phyloP scores from a whole-genome alignment of 2,329 filamentous ascomycete genomes.

The Gremmenia infestans region DNA sequence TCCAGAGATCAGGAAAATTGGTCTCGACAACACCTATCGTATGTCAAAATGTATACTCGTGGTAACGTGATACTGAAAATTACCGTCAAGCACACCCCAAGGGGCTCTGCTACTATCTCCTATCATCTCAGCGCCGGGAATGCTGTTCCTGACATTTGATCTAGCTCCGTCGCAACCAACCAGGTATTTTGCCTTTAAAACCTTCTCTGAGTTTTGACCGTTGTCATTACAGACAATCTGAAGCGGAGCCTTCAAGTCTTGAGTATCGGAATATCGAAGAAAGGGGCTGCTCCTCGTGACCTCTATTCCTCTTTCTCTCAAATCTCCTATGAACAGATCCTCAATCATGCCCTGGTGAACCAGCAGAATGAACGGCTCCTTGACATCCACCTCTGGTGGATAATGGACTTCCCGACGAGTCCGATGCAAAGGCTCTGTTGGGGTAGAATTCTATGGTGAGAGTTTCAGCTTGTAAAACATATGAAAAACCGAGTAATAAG shows the following conservation, averaged over 20 bases:
- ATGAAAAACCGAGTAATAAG: slow-evolving; percentile 26
- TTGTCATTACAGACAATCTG: slow-evolving; percentile 50
- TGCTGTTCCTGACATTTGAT: slow-evolving; percentile 44
- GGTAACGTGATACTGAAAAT: slow-evolving; percentile 21
- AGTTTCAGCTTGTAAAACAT: slow-evolving; percentile 22
- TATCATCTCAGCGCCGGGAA: slow-evolving; percentile 52
- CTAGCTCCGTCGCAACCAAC: slow-evolving; percentile 57
- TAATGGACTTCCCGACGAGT: slow-evolving; percentile 35
- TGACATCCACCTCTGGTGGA: slow-evolving; percentile 24
- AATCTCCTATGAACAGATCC: slow-evolving; percentile 50
- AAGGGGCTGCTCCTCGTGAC: slow-evolving; percentile 41
- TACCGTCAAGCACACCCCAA: slow-evolving; percentile 54
- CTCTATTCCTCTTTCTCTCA: slow-evolving; percentile 41
- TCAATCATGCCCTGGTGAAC: slow-evolving; percentile 46
- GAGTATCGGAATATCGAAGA: slow-evolving; percentile 37
- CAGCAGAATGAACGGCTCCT: slow-evolving; percentile 39
- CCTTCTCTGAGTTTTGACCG: slow-evolving; percentile 34
- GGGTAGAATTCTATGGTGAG: slow-evolving; percentile 32
- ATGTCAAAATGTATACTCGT: slow-evolving; percentile 39
- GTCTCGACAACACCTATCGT: slow-evolving; percentile 35
- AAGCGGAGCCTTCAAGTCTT: slow-evolving; percentile 17
- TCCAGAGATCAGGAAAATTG: slow-evolving; percentile 57
- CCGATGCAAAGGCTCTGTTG: slow-evolving; percentile 13
- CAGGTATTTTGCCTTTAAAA: slow-evolving; percentile 55
- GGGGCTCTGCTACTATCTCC: slow-evolving; percentile 53